Base-by-base conservation (phyloP, 495 filamentous ascomycete species). In the Podospora pseudoanserina region DNA sequence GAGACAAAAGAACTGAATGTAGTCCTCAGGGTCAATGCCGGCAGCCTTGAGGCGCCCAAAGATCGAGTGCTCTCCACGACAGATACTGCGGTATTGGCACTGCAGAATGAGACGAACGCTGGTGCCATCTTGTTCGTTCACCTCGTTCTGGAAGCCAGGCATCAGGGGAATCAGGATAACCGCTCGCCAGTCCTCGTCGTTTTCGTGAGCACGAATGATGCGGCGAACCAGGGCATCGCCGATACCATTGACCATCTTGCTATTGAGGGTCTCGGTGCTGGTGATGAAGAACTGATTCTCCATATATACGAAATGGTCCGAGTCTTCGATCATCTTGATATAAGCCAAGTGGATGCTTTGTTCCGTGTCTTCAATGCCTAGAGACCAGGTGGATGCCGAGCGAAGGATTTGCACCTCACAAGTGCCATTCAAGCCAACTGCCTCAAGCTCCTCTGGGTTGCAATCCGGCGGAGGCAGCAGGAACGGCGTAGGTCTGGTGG, bases 241-340 rank as follows among this genome's bases (percentile, higher is more conserved):
- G 72, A 99, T 97, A 68, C 87, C 84, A 72, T 99, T 99, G 74
- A 94, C 87, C 67, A 99, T 94, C 74, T 89, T 91, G 58, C 87
- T 90, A 53, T 91, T 91, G 66, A 96, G 88, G 18, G 94, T 92
- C 71, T 94, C 90, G 67, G 92, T 96, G 65, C 91, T 96, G 65
- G 89, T 95, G 80, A 99, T 91, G 80, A 96, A 99, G 82, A 99
- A 99, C 77, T 99, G 95, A 76, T 99, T 99, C 74, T 99, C 95
- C 68, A 99, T 96, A 77, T 99, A 98, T 67, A 99, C 92, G 69
- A 98, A 97, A 73, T 98, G 95, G 60, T 99, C 93, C 9, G 93
- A 97, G 65, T 93, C 87, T 73, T 95, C 89, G 65, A 99, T 99
- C 78, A 95, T 84, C 75, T 97, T 95, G 72, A 95, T 86, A 72